Conservation (phyloP, 441 rosid genomes). For the Populus hybrid region DNA sequence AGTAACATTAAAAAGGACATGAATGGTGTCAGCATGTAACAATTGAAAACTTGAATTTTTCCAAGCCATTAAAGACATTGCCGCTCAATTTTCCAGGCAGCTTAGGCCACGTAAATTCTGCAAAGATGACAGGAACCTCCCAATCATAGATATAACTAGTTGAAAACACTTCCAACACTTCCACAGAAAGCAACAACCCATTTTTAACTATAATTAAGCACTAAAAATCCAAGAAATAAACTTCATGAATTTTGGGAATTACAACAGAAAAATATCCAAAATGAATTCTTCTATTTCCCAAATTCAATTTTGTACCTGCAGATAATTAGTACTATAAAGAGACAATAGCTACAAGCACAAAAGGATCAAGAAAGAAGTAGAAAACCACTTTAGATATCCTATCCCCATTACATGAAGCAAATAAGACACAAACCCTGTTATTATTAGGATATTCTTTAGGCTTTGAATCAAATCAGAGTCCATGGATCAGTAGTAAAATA, state of each 20-base stretch:
- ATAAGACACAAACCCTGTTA: too few species aligned
- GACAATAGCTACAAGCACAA: too few species aligned
- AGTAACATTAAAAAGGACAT: background rate
- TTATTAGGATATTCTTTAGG: too few species aligned
- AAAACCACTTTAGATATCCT: too few species aligned
- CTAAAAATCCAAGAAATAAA: background rate
- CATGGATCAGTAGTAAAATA: background rate
- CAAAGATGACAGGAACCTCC: background rate
- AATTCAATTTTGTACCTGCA: background rate
- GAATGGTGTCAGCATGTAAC: slow-evolving; percentile 1
- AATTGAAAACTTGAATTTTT: background rate
- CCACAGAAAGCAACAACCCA: slow-evolving; percentile 8
- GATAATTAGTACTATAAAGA: too few species aligned
- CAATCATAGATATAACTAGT: slow-evolving; percentile 3
- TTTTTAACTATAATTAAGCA: background rate
- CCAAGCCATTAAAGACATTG: slow-evolving; percentile 4
- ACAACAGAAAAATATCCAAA: too few species aligned
- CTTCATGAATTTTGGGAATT: background rate
- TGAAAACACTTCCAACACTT: background rate
- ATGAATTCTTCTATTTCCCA: background rate
- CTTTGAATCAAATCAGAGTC: background rate
- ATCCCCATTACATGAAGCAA: too few species aligned
- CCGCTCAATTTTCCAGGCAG: background rate
- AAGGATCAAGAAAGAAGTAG: too few species aligned
- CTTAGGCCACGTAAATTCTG: slow-evolving; percentile 5